phyloP scores from a whole-genome alignment of 2,329 filamentous ascomycete genomes.

The Scedosporium dehoogii region DNA sequence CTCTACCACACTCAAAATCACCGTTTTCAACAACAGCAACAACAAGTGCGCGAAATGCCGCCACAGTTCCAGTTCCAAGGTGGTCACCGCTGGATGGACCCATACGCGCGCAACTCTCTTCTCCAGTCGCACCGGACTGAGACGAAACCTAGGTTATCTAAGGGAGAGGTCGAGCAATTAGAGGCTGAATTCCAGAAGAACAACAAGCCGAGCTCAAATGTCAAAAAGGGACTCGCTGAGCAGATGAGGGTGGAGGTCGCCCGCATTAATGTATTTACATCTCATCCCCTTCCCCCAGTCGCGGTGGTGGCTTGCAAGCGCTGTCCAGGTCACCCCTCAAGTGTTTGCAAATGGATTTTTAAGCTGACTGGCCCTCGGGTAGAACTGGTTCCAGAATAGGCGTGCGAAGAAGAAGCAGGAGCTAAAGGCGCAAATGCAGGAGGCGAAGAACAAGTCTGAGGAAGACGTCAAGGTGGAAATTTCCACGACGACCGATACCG shows the following conservation, averaged over 20 bases:
- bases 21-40: conserved; percentile 1
- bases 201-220: conserved; percentile 52
- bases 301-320: no score
- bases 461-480: not conserved
- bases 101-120: conserved; percentile 3
- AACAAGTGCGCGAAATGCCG: not conserved
- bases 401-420: conserved; percentile 57
- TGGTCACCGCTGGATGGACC: conserved; percentile 3
- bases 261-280: conserved; percentile 45
- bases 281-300: not conserved
- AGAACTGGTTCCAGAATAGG: conserved; percentile 64
- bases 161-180: conserved; percentile 48
- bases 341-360: not conserved
- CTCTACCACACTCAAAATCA: not conserved
- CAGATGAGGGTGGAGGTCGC: conserved; percentile 53
- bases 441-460: conserved; percentile 2
- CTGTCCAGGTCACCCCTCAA: not conserved
- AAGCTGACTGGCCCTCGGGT: not conserved
- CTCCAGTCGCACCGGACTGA: conserved; percentile 20
- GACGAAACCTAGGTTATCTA: conserved; percentile 44
- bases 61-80: not conserved
- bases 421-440: conserved; percentile 40
- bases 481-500: not conserved
- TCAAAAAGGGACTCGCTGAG: conserved; percentile 51
- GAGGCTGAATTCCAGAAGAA: conserved; percentile 55